Conservation (phyloP, 441 rosid species). For the Populus hybrid region DNA sequence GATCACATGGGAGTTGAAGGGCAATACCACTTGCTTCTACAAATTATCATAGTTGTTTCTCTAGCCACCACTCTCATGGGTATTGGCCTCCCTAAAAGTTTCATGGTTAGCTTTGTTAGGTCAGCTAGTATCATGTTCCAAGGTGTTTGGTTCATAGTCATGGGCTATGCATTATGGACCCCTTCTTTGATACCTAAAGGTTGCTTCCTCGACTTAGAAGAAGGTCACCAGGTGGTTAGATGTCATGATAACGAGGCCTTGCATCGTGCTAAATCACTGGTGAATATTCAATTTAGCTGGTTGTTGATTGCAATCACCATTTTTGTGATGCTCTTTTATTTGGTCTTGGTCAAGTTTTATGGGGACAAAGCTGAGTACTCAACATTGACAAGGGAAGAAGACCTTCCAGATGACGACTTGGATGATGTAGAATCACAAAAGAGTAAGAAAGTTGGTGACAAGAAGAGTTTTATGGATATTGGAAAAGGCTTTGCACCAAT, state of each 20-base stretch:
- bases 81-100: constrained; percentile 54
- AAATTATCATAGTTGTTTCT: constrained; percentile 48
- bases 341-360: constrained; percentile 38
- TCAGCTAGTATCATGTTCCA: constrained; percentile 64
- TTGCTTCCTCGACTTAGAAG: constrained; percentile 63
- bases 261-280: constrained; percentile 69
- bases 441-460: constrained; percentile 10
- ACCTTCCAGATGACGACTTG: constrained; percentile 22
- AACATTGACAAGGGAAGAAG: constrained; percentile 34
- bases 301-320: constrained; percentile 42
- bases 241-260: constrained; percentile 51
- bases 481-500: constrained; percentile 27
- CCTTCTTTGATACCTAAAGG: constrained; percentile 62
- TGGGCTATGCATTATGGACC: constrained; percentile 88
- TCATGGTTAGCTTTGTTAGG: constrained; percentile 66
- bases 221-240: constrained; percentile 60
- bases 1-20: constrained; percentile 88
- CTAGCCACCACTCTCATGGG: constrained; percentile 61
- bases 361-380: constrained; percentile 38
- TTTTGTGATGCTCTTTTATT: constrained; percentile 46
- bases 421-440: constrained; percentile 47
- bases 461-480: constrained; percentile 37
- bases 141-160: constrained; percentile 70
- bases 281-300: constrained; percentile 73
- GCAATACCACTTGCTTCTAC: constrained; percentile 74